Evolutionary conservation across 2,329 filamentous ascomycete genomes (phyloP).

Genomic region (Westerdykella aurantiaca): DNA sequence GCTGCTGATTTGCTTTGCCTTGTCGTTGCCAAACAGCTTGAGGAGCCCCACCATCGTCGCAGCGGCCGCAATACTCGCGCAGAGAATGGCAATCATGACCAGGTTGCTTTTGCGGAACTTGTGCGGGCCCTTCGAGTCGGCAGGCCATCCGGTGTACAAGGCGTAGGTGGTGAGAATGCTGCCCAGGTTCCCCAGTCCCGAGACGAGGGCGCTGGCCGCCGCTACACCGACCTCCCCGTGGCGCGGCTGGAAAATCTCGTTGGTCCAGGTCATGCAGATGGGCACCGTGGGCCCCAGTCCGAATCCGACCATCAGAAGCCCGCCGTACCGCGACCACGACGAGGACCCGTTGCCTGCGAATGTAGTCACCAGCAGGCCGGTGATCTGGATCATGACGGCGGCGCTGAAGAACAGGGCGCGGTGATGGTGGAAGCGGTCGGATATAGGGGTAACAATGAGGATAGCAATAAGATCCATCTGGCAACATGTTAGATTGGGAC

Average conservation of each 20-base stretch:
- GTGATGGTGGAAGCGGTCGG: conserved; percentile 76
- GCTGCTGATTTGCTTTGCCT: conserved; percentile 34
- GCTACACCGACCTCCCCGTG: conserved; percentile 90
- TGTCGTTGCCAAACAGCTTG: conserved; percentile 34
- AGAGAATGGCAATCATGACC: conserved; percentile 81
- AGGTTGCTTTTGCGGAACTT: conserved; percentile 80
- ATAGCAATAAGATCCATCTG: conserved; percentile 86
- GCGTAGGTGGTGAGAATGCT: conserved; percentile 86
- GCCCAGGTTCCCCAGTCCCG: conserved; percentile 78
- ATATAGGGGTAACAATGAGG: conserved; percentile 75
- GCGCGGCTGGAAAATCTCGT: conserved; percentile 80
- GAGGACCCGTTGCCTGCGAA: conserved; percentile 59
- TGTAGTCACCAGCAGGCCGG: conserved; percentile 71
- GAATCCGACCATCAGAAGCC: conserved; percentile 84
- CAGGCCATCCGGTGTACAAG: conserved; percentile 79
- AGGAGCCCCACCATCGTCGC: conserved; percentile 63
- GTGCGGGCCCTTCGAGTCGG: conserved; percentile 60
- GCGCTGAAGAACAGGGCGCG: conserved; percentile 76
- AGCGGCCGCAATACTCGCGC: conserved; percentile 68
- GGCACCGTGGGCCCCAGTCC: conserved; percentile 86
- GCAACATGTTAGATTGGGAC: conserved; percentile 6
- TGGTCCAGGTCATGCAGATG: conserved; percentile 91
- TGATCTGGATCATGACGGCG: conserved; percentile 72
- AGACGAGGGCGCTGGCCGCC: conserved; percentile 77
- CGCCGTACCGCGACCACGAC: conserved; percentile 80